A percentile compares a stretch with the other conserved stretches of the same genome.
Evolutionary conservation across 768 basidiomycete species (phyloP).

Genomic region (Auricularia heimuer): DNA sequence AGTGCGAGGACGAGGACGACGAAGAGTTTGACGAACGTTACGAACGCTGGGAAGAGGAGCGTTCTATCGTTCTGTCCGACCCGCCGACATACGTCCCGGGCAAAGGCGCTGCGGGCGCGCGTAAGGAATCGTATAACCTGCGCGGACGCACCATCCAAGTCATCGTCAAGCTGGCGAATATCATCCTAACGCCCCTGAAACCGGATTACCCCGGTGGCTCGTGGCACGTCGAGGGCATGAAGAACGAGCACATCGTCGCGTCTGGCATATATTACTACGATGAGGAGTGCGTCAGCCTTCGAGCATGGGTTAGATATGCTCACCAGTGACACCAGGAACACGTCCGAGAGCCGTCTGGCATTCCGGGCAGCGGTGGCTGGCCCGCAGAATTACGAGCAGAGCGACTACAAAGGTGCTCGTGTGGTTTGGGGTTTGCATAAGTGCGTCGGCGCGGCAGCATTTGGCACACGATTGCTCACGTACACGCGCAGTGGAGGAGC

Average conservation of each 20-base stretch:
- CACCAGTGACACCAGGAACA: conserved; percentile 18
- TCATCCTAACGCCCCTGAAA: conserved; percentile 27
- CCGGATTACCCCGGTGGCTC: conserved; percentile 27
- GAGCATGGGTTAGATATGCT: conserved; percentile 21
- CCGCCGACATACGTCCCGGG: not conserved
- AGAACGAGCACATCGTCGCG: conserved; percentile 18
- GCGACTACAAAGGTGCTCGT: conserved; percentile 20
- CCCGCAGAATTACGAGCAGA: conserved; percentile 14
- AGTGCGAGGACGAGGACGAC: conserved; percentile 8
- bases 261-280: conserved; percentile 15
- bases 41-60: conserved; percentile 7
- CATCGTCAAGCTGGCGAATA: conserved; percentile 25
- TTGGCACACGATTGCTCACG: not conserved
- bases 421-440: conserved; percentile 18
- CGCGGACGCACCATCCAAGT: conserved; percentile 26
- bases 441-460: conserved; percentile 10
- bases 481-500: conserved; percentile 9
- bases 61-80: not conserved
- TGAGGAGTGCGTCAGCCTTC: conserved; percentile 13
- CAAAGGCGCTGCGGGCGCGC: conserved; percentile 5
- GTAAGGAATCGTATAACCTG: conserved; percentile 23
- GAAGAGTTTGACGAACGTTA: conserved; percentile 6
- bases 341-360: conserved; percentile 19
- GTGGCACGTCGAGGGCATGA: conserved; percentile 31
- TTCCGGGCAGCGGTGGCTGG: conserved; percentile 21